Evolutionary conservation across 495 filamentous ascomycete genomes (phyloP).

Genomic region (Massariosphaeria phaeospora): DNA sequence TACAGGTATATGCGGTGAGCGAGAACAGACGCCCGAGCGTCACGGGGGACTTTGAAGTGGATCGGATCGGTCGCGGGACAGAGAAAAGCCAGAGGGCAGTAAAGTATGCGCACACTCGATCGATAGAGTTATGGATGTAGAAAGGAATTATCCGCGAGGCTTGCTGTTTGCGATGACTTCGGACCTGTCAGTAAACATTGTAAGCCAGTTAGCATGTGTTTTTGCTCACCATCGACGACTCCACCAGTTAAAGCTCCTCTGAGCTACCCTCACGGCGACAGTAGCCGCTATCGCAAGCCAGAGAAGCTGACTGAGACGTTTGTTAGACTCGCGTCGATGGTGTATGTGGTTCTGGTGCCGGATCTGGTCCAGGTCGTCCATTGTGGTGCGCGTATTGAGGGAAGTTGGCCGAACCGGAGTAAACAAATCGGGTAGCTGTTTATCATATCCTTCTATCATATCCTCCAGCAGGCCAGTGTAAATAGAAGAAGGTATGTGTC

Average conservation of each 20-base stretch:
- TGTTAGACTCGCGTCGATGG: conserved; percentile 4
- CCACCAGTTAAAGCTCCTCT: neutral
- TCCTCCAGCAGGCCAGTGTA: too few relatives aligned
- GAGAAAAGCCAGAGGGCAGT: neutral
- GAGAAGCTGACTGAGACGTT: neutral
- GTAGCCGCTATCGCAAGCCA: conserved; percentile 5
- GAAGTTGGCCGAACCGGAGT: too few relatives aligned
- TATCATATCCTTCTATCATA: too few relatives aligned
- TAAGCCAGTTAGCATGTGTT: neutral
- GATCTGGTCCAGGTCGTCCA: conserved; percentile 15
- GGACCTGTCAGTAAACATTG: neutral
- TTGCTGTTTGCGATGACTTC: neutral
- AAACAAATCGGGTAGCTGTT: too few relatives aligned
- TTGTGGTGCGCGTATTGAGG: too few relatives aligned
- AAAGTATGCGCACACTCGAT: neutral
- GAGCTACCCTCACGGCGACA: neutral
- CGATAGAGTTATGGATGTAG: neutral
- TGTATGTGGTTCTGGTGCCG: conserved; percentile 14
- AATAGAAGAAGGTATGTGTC: too few relatives aligned
- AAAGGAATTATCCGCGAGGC: neutral
- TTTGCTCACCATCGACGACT: neutral
- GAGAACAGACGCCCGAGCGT: neutral
- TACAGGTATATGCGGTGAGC: neutral
- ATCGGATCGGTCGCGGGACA: neutral
- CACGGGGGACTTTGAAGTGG: neutral